Base-by-base conservation (phyloP, 805 yeast genomes). In the Millerozyma acaciae region DNA sequence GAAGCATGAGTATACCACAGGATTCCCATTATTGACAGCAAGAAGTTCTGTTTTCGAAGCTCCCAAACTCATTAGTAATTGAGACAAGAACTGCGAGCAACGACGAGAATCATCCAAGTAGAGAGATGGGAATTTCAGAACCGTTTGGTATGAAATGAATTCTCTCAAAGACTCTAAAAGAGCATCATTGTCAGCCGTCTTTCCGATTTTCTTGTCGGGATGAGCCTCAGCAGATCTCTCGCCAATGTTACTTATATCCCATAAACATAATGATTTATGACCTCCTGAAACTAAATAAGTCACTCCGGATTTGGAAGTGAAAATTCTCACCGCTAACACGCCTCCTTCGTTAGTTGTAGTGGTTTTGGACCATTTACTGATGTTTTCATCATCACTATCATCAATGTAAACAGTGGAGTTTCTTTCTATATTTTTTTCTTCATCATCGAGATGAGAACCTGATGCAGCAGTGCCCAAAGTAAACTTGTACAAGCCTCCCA, bases 1-100 rank as follows among this genome's bases (percentile, higher is more conserved):
- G 57, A 90, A 90, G 6, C 67, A 62, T 0, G 93, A 93, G 48
- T 75, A 80, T 0, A 90, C 90, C 2, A 89, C 76, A 0, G 98
- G 97, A 48, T 89, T 89, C 4, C 87, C 87, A 48, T 81, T 68
- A 6, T 74, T 69, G 5, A 86, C 84, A 0, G 95, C 86, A 10
- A 90, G 53, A 19, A 89, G 60, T 39, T 75, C 72, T 0, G 94
- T 68, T 8, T 70, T 63, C 1, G 72, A 70, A 1, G 89, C 87
- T 7, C 97, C 97, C 36, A 84, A 64, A 23, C 65, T 70, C 32
- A 75, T 69, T 34, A 87, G 68, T 13, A 88, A 59, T 37, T 73
- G 70, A 23, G 76, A 70, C 33, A 93, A 56, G 42, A 71, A 84
- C 21, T 80, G 76, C 2, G 97, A 96, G 62, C 97, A 90, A 26